These are phyloP conservation scores for Xylaria acuta DNA, from an alignment of 495 filamentous ascomycete species.

Conservation along the genomic window DNA sequence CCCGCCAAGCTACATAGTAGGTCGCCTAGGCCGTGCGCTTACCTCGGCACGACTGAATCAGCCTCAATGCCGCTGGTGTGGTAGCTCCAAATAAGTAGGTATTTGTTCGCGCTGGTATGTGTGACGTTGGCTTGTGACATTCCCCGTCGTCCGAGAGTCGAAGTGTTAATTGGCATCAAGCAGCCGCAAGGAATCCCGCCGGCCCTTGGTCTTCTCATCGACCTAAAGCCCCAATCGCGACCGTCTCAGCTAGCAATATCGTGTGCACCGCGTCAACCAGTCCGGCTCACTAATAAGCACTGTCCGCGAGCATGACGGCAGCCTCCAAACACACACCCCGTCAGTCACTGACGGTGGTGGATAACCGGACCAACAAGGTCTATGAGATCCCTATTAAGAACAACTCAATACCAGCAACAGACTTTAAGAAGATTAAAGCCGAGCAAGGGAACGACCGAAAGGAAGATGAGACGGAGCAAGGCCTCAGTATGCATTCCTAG, in stretches of 20 bases:
- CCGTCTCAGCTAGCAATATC: background rate
- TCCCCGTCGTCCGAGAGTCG: conserved; percentile 7
- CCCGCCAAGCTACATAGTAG: background rate
- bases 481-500: conserved; percentile 39
- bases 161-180: background rate
- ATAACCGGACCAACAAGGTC: conserved; percentile 56
- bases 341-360: conserved; percentile 49
- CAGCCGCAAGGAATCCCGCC: background rate
- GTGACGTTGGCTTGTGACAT: conserved; percentile 23
- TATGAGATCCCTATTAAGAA: conserved; percentile 59
- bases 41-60: conserved; percentile 25
- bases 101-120: conserved; percentile 8
- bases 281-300: background rate
- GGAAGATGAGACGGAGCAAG: conserved; percentile 40
- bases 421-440: conserved; percentile 55
- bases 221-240: background rate
- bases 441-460: conserved; percentile 25
- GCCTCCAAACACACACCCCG: conserved; percentile 31
- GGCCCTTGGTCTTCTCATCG: background rate
- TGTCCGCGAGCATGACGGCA: conserved; percentile 21
- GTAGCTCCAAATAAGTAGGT: background rate
- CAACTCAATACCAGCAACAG: conserved; percentile 57
- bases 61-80: background rate
- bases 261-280: background rate
- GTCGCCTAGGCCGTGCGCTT: background rate